A percentile compares a stretch with the other conserved stretches of the same genome.
Conservation (phyloP, 1,139 yeast species). For the Geotrichum aggregatum region DNA sequence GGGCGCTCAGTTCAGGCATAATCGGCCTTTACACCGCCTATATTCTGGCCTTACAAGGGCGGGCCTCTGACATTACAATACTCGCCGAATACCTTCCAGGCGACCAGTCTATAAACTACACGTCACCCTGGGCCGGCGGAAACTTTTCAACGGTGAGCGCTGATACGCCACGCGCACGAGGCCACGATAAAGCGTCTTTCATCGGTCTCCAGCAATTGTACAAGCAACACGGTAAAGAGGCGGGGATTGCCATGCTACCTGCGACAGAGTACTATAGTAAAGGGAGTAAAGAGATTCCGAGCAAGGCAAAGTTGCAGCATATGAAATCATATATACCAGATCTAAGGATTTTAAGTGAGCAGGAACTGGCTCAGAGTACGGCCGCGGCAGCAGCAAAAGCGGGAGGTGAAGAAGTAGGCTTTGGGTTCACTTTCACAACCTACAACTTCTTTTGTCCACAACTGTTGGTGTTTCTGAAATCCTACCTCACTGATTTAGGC, state of each 20-base stretch:
- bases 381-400: neutral
- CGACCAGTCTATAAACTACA: conserved; percentile 55
- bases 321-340: conserved; percentile 47
- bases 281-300: conserved; percentile 39
- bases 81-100: conserved; percentile 59
- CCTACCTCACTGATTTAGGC: conserved; percentile 43
- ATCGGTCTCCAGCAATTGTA: conserved; percentile 44
- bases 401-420: conserved; percentile 24
- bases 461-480: conserved; percentile 45
- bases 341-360: conserved; percentile 27
- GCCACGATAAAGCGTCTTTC: conserved; percentile 52
- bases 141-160: conserved; percentile 60
- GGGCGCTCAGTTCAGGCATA: conserved; percentile 64
- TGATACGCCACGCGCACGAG: conserved; percentile 47
- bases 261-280: conserved; percentile 53
- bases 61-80: conserved; percentile 46
- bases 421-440: conserved; percentile 50
- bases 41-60: conserved; percentile 46
- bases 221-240: conserved; percentile 46
- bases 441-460: conserved; percentile 65
- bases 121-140: conserved; percentile 57
- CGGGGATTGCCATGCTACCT: conserved; percentile 51
- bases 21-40: conserved; percentile 63
- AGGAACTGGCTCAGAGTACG: neutral
- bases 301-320: conserved; percentile 43